Percentiles rank a stretch among this genome's conserved stretches.
These are phyloP conservation scores for Mortierella sp. DNA, from an alignment of 371 early-diverging fungal genomes.

Conservation along the genomic window DNA sequence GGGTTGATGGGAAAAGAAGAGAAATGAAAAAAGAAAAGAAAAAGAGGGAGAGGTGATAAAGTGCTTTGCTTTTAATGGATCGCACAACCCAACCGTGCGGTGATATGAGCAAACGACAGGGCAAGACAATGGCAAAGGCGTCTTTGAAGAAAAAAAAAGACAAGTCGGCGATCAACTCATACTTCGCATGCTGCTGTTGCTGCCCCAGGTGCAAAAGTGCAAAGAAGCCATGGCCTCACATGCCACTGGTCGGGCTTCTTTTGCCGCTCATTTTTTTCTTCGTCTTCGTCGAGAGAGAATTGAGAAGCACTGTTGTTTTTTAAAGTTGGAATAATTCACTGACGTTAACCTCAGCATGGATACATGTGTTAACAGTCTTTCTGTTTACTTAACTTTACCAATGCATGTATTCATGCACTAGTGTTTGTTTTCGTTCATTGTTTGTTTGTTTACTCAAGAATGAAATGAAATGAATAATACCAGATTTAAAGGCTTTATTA, in stretches of 20 bases:
- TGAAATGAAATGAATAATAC: not conserved
- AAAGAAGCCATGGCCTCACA: not conserved
- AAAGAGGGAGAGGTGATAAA: not conserved
- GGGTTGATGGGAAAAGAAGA: not conserved
- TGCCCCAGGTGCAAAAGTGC: not conserved
- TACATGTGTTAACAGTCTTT: not conserved
- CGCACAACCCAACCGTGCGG: not conserved
- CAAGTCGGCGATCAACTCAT: not conserved
- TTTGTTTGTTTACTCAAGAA: not conserved
- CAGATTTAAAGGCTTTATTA: not conserved
- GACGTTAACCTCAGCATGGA: not conserved
- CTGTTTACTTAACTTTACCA: not conserved
- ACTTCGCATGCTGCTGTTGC: not conserved
- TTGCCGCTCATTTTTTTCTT: slow-evolving; percentile 1
- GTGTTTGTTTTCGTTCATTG: not conserved
- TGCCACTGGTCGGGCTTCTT: not conserved
- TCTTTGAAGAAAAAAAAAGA: not conserved
- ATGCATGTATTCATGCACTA: not conserved
- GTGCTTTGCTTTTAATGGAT: not conserved
- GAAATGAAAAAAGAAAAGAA: not conserved
- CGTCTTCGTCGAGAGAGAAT: not conserved
- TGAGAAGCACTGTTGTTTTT: no score
- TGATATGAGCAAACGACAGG: not conserved
- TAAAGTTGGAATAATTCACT: not conserved
- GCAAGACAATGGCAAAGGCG: no score